Evolutionary conservation across 805 yeast species (phyloP).

Genomic region (Saturnispora serradocipensis): DNA sequence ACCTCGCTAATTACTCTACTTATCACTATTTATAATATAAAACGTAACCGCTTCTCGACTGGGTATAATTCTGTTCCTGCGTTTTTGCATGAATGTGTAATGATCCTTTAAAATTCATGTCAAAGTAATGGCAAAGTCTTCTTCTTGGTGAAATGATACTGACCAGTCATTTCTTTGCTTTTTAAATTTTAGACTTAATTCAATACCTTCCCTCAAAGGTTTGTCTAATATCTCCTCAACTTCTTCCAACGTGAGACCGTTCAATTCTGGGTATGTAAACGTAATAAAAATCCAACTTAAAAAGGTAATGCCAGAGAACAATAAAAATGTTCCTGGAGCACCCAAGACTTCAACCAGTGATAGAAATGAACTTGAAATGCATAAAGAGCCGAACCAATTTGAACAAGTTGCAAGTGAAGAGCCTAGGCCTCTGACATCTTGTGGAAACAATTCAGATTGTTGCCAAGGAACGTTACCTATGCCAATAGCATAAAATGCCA

Average conservation of each 20-base stretch:
- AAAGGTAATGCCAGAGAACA: slow-evolving; percentile 76
- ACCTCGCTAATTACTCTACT: slow-evolving; percentile 5
- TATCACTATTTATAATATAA: not conserved
- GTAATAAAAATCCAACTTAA: slow-evolving; percentile 64
- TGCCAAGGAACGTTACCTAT: slow-evolving; percentile 99
- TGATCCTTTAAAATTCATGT: not conserved
- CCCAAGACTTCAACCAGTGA: slow-evolving; percentile 90
- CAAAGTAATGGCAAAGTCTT: not conserved
- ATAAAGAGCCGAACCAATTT: slow-evolving; percentile 91
- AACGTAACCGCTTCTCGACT: not conserved
- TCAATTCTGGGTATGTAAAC: slow-evolving; percentile 86
- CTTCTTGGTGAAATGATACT: not conserved
- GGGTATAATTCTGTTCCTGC: not conserved
- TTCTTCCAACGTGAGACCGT: slow-evolving; percentile 86
- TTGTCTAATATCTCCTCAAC: slow-evolving; percentile 57
- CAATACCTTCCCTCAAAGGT: not conserved
- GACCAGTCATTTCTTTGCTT: not conserved
- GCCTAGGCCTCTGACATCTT: slow-evolving; percentile 86
- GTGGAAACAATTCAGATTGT: slow-evolving; percentile 90
- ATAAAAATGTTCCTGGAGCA: slow-evolving; percentile 88
- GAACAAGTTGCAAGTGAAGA: slow-evolving; percentile 84
- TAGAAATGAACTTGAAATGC: slow-evolving; percentile 83
- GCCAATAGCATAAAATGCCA: slow-evolving; percentile 87
- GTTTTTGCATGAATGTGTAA: not conserved
- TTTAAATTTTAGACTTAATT: not conserved